These are phyloP conservation scores for Sphenostylis stenocarpa DNA, from an alignment of 306 rosid species.

Conservation along the genomic window DNA sequence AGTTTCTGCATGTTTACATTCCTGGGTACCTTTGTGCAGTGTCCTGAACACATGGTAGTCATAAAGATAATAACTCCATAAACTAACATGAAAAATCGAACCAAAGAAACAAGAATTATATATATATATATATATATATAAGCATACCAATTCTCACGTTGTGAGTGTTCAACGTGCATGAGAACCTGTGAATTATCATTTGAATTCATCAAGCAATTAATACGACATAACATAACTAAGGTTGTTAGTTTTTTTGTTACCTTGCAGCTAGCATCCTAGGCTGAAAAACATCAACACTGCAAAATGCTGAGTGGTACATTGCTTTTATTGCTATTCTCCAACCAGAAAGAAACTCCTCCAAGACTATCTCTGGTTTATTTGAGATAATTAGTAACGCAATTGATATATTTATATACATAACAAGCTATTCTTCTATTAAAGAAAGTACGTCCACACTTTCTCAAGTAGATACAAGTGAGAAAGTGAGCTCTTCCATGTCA, in stretches of 20 bases:
- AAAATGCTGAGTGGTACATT: conserved; percentile 36
- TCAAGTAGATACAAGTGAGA: conserved; percentile 12
- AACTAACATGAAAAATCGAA: background rate
- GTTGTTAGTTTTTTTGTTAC: conserved; percentile 27
- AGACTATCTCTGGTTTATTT: conserved; percentile 27
- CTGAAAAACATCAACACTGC: conserved; percentile 35
- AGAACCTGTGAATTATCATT: conserved; percentile 33
- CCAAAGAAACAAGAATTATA: conserved; percentile 9
- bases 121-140: background rate
- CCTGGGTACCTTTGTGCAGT: conserved; percentile 60
- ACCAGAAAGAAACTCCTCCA: conserved; percentile 29
- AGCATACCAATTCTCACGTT: conserved; percentile 47
- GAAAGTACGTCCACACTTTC: conserved; percentile 5
- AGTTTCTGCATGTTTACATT: conserved; percentile 70
- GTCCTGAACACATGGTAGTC: conserved; percentile 44
- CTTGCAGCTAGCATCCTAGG: conserved; percentile 46
- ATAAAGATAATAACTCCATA: background rate
- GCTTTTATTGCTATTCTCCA: conserved; percentile 13
- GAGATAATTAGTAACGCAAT: conserved; percentile 17
- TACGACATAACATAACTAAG: no score
- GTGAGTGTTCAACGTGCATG: conserved; percentile 45
- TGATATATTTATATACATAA: conserved; percentile 14
- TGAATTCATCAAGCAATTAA: conserved; percentile 4
- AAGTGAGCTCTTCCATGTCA: conserved; percentile 35
- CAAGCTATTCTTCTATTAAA: conserved; percentile 8